These are phyloP conservation scores for Lasiosphaeria miniovina DNA, from an alignment of 495 filamentous ascomycete genomes.

Conservation along the genomic window DNA sequence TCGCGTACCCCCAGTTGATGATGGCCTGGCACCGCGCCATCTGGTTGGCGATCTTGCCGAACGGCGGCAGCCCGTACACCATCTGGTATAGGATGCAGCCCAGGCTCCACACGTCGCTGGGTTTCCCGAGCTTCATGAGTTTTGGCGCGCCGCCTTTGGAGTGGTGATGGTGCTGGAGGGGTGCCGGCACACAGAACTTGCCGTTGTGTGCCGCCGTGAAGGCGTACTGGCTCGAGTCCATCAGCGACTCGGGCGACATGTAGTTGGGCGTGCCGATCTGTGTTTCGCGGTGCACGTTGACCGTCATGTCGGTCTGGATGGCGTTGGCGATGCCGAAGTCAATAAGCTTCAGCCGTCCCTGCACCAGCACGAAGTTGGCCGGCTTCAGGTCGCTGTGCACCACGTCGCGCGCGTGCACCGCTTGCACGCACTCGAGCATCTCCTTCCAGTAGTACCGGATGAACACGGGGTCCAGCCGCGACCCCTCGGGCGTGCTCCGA, in stretches of 20 bases:
- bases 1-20: slow-evolving; percentile 77
- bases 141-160: slow-evolving; percentile 53
- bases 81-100: slow-evolving; percentile 98
- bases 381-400: slow-evolving; percentile 97
- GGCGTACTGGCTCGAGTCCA: slow-evolving; percentile 72
- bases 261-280: slow-evolving; percentile 97
- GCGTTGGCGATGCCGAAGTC: slow-evolving; percentile 98
- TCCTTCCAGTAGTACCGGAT: slow-evolving; percentile 98
- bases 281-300: slow-evolving; percentile 94
- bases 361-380: slow-evolving; percentile 86
- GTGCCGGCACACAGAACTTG: slow-evolving; percentile 45
- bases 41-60: slow-evolving; percentile 84
- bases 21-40: slow-evolving; percentile 76
- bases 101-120: slow-evolving; percentile 92
- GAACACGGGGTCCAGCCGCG: slow-evolving; percentile 79
- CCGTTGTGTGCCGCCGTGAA: slow-evolving; percentile 36
- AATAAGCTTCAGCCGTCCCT: slow-evolving; percentile 80
- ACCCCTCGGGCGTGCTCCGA: slow-evolving; percentile 66
- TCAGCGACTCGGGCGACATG: slow-evolving; percentile 92
- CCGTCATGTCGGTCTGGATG: slow-evolving; percentile 87
- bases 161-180: slow-evolving; percentile 28
- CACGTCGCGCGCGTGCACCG: slow-evolving; percentile 84
- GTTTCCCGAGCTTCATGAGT: slow-evolving; percentile 92
- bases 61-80: slow-evolving; percentile 89
- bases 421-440: slow-evolving; percentile 92